Evolutionary conservation across 2,329 filamentous ascomycete species (phyloP), one percentile per base, ranked within the genome.

Genomic region (Trichophyton equinum): DNA sequence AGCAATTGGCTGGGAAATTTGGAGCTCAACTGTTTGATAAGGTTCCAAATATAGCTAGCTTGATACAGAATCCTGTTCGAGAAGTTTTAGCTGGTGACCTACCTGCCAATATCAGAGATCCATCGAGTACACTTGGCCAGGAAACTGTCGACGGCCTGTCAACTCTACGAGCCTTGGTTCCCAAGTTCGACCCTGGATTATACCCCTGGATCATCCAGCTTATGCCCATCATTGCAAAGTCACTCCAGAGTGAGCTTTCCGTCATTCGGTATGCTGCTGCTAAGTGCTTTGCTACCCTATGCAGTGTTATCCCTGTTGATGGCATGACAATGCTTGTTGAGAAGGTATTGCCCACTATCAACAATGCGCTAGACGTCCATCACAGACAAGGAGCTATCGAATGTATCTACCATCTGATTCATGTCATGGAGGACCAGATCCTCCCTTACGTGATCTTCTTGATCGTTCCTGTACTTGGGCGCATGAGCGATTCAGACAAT

Each of bases 391-490:
- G 94, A 64, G 91, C 90, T 4, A 94, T 95, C 61, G 94, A 99
- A 75, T 90, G 85, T 67, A 88, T 99, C 62, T 99, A 99, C 71
- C 94, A 99, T 74, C 79, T 99, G 62, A 99, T 99, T 65, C 89
- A 95, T 63, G 91, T 96, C 58, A 99, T 99, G 94, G 94, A 95
- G 64, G 94, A 97, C 71, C 83, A 84, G 42, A 99, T 99, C 61
- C 76, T 99, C 33, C 94, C 95, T 2, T 99, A 99, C 69, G 94
- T 99, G 64, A 96, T 99, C 68, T 99, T 99, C 83, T 83, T 99
- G 65, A 95, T 99, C 62, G 95, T 97, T 11, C 94, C 94, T 13
- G 94, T 99, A 3, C 81, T 99, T 58, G 94, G 94, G 60, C 86
- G 94, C 51, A 99, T 99, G 94, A 97, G 94, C 71, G 94, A 99